Evolutionary conservation across 2,329 filamentous ascomycete genomes (phyloP).

Genomic region (Trichophyton schoenleinii): DNA sequence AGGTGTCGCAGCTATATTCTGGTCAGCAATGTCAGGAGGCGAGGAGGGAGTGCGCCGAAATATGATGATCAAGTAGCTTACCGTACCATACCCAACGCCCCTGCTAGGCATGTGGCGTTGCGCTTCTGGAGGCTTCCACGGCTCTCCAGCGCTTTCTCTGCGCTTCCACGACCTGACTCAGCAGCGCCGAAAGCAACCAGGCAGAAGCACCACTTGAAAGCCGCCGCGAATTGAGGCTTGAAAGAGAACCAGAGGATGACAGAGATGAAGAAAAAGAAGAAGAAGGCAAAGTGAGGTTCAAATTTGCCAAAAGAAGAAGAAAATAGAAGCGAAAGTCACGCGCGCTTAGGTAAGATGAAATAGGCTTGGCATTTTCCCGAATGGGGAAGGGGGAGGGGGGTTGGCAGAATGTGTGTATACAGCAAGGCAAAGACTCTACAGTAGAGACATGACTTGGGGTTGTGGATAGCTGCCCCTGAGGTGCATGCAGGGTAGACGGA

Average conservation of each 20-base stretch:
- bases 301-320: not conserved
- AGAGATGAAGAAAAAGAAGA: not conserved
- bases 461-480: too few relatives aligned
- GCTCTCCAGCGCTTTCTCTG: slow-evolving; percentile 7
- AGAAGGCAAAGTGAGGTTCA: not conserved
- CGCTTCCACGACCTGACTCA: slow-evolving; percentile 6
- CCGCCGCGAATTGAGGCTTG: not conserved
- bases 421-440: too few relatives aligned
- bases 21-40: not conserved
- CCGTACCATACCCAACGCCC: not conserved
- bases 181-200: not conserved
- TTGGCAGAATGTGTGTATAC: not conserved
- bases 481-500: too few relatives aligned
- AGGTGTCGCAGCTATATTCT: not conserved
- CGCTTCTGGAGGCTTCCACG: slow-evolving; percentile 13
- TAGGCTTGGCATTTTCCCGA: not conserved
- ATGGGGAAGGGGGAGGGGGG: not conserved
- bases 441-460: too few relatives aligned
- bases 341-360: not conserved
- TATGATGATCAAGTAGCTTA: not conserved
- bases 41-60: not conserved
- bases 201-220: not conserved
- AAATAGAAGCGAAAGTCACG: not conserved
- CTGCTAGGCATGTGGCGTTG: slow-evolving; percentile 2
- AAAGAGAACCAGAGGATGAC: not conserved